Percentiles rank a stretch among this genome's conserved stretches.
These are phyloP conservation scores for Starmera dryadoides DNA, from an alignment of 805 yeast species.

Conservation along the genomic window DNA sequence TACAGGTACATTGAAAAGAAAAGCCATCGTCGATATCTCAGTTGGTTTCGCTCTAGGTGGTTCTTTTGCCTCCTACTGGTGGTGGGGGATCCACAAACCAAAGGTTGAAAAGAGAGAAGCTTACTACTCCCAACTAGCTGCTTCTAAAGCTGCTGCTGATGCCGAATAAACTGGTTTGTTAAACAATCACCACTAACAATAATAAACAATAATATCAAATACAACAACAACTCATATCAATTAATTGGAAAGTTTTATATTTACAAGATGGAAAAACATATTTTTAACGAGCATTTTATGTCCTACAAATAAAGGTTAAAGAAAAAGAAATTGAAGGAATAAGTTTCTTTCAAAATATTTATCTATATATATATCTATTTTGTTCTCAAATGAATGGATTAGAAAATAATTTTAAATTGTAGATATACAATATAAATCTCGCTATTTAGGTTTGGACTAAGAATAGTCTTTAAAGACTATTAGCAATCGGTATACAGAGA, in stretches of 20 bases:
- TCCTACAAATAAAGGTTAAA: too few species aligned
- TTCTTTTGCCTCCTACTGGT: constrained; percentile 66
- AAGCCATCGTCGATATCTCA: constrained; percentile 70
- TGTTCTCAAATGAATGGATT: too few species aligned
- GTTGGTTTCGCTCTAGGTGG: constrained; percentile 61
- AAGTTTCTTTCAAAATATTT: too few species aligned
- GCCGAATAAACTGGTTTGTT: constrained; percentile 16
- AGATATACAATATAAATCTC: too few species aligned
- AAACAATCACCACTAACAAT: constrained; percentile 9
- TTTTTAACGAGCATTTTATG: not conserved
- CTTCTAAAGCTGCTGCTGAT: constrained; percentile 14
- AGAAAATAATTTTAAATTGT: too few species aligned
- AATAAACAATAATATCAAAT: constrained; percentile 11
- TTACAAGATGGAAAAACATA: not conserved
- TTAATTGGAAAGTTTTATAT: too few species aligned
- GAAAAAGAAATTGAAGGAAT: too few species aligned
- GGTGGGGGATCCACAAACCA: constrained; percentile 80
- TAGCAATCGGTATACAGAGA: too few species aligned
- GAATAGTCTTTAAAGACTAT: too few species aligned
- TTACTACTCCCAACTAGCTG: constrained; percentile 45
- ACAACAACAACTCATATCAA: not conserved
- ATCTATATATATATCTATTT: too few species aligned
- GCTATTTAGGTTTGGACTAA: too few species aligned
- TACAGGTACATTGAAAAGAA: constrained; percentile 75
- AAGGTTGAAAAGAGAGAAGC: constrained; percentile 71